phyloP scores from a whole-genome alignment of 75 land plant genomes.

The Isoetes taiwanensis region DNA sequence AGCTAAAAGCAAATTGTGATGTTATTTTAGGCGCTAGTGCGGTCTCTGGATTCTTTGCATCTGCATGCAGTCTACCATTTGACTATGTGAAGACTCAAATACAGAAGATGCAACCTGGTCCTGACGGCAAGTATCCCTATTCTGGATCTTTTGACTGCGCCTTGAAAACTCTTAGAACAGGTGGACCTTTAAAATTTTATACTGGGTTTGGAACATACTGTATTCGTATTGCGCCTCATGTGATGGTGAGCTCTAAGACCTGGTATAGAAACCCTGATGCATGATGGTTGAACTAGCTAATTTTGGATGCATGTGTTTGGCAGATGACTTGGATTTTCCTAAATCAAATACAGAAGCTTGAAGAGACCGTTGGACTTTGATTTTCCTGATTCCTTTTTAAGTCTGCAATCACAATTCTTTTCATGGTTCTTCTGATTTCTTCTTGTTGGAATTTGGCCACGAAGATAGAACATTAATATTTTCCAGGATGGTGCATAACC shows the following conservation, averaged over 20 bases:
- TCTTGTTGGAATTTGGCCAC: too few relatives aligned
- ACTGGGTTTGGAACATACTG: constrained; percentile 97
- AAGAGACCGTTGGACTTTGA: constrained; percentile 38
- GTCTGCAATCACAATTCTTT: too few relatives aligned
- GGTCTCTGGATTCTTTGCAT: constrained; percentile 87
- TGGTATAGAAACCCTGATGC: too few relatives aligned
- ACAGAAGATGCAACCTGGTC: constrained; percentile 99
- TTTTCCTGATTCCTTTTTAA: too few relatives aligned
- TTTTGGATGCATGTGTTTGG: constrained; percentile 4
- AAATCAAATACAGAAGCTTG: constrained; percentile 80
- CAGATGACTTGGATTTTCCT: constrained; percentile 99
- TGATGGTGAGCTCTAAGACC: constrained; percentile 44
- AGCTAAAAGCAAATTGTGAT: not conserved
- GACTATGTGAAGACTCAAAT: constrained; percentile 97
- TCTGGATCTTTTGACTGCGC: constrained; percentile 84
- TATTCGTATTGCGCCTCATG: constrained; percentile 94
- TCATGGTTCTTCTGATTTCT: too few relatives aligned
- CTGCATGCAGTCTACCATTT: constrained; percentile 94
- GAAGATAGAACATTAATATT: too few relatives aligned
- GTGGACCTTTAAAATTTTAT: constrained; percentile 87
- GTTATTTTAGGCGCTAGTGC: constrained; percentile 67
- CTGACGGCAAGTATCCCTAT: constrained; percentile 75
- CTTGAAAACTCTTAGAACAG: constrained; percentile 55
- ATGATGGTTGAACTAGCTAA: too few relatives aligned
- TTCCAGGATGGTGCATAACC: too few relatives aligned